Base-by-base conservation (phyloP, 164 flowering plant species). In the Magnolia changhungtana region DNA sequence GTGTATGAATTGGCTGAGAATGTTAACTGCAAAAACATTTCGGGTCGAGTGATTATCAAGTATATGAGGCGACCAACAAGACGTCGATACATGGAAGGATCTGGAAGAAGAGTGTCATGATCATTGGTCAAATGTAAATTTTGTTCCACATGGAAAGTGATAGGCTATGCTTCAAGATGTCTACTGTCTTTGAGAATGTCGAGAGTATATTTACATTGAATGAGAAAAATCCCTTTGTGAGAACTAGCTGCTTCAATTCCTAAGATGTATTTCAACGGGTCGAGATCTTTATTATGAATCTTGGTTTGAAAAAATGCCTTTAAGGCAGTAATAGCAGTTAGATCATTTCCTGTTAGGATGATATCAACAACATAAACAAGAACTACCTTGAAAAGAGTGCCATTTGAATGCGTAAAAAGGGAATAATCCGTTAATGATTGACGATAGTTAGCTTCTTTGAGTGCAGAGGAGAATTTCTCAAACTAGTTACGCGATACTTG, bases 81-180 rank as follows among this genome's bases (percentile, higher is more conserved):
- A 18, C 61, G 0, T 14, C 63, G 61, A 71, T 71, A 71, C 27
- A 20, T 19, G 2, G 31, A n/a, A 6, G 74, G 74, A 50, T 72
- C 63, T 19, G 8, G 20, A 50, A 72, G 20, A 10, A 51, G 63
- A 49, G 11, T 21, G 14, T 27, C 74, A 49, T 72, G 23, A 14
- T 50, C 61, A 19, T 21, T 4, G 24, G 58, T 11, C n/a, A 52
- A 18, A 3, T 19, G 5, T 61, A 72, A 7, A 4, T 72, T 72
- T n/a, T 72, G 74, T 2, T 72, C 74, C 74, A 72, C 50, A 16
- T 63, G 63, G 50, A 72, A 72, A 7, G 19, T 59, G 14, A 23
- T 8, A 8, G 31, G 61, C 19, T 7, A 7, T 1, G 63, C 10
- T 50, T 24, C 63, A 19, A 72, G 24, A 7, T 50, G n/a, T 29